phyloP scores from a whole-genome alignment of 129 eudicot species.

The Helianthus annuus region DNA sequence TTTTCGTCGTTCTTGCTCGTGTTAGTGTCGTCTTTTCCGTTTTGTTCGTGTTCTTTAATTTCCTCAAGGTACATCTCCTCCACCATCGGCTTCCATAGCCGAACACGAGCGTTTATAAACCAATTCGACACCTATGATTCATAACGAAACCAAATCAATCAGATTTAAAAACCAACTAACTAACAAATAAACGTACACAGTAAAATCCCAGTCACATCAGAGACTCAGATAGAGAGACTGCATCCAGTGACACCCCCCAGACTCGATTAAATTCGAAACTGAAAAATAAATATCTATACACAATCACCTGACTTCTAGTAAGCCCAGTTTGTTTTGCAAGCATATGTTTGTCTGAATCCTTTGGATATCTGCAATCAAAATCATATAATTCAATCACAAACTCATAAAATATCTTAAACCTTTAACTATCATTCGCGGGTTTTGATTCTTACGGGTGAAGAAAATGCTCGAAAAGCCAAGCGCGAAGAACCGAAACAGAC shows the following conservation, averaged over 20 bases:
- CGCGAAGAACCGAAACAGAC: slow-evolving; percentile 93
- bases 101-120: slow-evolving; percentile 91
- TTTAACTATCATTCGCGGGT: neutral
- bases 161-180: too few species aligned
- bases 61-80: slow-evolving; percentile 95
- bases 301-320: slow-evolving; percentile 80
- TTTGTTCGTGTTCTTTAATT: slow-evolving; percentile 67
- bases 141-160: neutral
- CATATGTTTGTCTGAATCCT: slow-evolving; percentile 92
- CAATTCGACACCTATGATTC: slow-evolving; percentile 77
- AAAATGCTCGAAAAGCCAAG: slow-evolving; percentile 95
- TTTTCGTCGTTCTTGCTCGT: slow-evolving; percentile 44
- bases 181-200: too few species aligned
- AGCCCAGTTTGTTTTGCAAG: slow-evolving; percentile 96
- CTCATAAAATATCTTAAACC: neutral
- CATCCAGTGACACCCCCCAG: too few species aligned
- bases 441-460: slow-evolving; percentile 80
- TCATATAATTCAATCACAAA: slow-evolving; percentile 12
- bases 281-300: neutral
- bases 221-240: too few species aligned
- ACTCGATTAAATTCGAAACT: neutral
- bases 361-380: slow-evolving; percentile 65
- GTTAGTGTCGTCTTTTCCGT: slow-evolving; percentile 44
- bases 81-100: slow-evolving; percentile 98
- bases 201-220: too few species aligned